These are phyloP conservation scores for Aspergillus campestris DNA, from an alignment of 495 filamentous ascomycete species.

Conservation along the genomic window DNA sequence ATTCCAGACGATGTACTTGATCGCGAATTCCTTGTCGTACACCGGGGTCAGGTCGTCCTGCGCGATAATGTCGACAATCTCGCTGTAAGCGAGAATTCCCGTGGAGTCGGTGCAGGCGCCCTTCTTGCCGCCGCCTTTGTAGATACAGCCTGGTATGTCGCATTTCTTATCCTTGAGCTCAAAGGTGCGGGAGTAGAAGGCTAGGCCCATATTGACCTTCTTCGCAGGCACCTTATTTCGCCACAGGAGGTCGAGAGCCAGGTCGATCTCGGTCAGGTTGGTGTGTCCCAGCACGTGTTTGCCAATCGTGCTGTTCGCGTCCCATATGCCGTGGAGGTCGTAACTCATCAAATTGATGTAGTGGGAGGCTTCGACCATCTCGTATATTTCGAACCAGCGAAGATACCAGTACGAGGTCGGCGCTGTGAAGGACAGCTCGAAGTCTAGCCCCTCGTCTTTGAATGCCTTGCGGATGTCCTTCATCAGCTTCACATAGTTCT, in stretches of 20 bases:
- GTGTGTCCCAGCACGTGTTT: conserved; percentile 30
- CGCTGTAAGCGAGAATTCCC: conserved; percentile 17
- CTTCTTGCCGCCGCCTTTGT: conserved; percentile 9
- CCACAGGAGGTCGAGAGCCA: conserved; percentile 14
- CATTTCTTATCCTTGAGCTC: conserved; percentile 16
- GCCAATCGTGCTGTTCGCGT: conserved; percentile 4
- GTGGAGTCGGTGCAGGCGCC: conserved; percentile 18
- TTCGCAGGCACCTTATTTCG: conserved; percentile 33
- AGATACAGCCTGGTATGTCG: conserved; percentile 16
- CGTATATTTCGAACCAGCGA: conserved; percentile 35
- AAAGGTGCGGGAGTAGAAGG: conserved; percentile 38
- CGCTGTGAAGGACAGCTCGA: conserved; percentile 2
- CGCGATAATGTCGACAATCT: conserved; percentile 18
- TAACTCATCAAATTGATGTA: conserved; percentile 49
- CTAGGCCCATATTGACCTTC: conserved; percentile 41
- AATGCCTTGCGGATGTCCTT: conserved; percentile 32
- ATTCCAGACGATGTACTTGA: conserved; percentile 26
- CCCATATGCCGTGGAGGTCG: conserved; percentile 27
- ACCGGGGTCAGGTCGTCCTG: conserved; percentile 14
- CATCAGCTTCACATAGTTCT: conserved; percentile 34
- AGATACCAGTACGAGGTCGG: conserved; percentile 26
- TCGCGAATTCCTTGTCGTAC: conserved; percentile 11
- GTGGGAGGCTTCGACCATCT: conserved; percentile 26
- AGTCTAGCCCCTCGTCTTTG: conserved; percentile 13
- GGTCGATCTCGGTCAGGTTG: conserved; percentile 51